phyloP scores from a whole-genome alignment of 2,329 filamentous ascomycete species.

The Sodiomyces alkalinus region DNA sequence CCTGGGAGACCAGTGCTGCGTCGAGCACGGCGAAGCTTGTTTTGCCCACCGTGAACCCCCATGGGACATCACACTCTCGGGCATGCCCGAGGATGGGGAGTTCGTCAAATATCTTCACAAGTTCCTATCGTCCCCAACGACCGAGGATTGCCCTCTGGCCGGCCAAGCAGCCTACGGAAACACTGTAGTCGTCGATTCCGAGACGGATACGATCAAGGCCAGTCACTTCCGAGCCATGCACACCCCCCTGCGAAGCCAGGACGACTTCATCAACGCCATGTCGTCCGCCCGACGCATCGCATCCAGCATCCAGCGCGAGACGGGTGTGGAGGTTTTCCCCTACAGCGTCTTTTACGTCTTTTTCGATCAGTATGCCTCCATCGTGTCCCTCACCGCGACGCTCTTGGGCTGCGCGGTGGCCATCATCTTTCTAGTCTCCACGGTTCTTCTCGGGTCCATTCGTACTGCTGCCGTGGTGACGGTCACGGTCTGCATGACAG shows the following conservation, averaged over 20 bases:
- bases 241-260: conserved; percentile 70
- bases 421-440: conserved; percentile 71
- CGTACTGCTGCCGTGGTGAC: conserved; percentile 72
- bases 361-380: conserved; percentile 90
- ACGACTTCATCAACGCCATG: conserved; percentile 88
- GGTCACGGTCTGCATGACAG: conserved; percentile 78
- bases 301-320: conserved; percentile 52
- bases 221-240: conserved; percentile 89
- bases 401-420: conserved; percentile 71
- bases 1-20: conserved; percentile 58
- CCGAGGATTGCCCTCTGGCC: conserved; percentile 72
- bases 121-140: conserved; percentile 70
- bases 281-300: conserved; percentile 79
- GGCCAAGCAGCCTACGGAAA: conserved; percentile 78
- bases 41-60: conserved; percentile 62
- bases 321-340: conserved; percentile 75
- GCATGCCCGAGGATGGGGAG: conserved; percentile 89
- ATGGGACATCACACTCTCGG: conserved; percentile 79
- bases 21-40: conserved; percentile 56
- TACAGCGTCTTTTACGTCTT: conserved; percentile 98
- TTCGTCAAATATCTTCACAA: conserved; percentile 75
- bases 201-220: conserved; percentile 54
- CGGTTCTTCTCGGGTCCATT: conserved; percentile 68
- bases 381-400: conserved; percentile 63
- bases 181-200: conserved; percentile 63